Conservation (phyloP, 75 land plant genomes). For the Azolla pinnata region DNA sequence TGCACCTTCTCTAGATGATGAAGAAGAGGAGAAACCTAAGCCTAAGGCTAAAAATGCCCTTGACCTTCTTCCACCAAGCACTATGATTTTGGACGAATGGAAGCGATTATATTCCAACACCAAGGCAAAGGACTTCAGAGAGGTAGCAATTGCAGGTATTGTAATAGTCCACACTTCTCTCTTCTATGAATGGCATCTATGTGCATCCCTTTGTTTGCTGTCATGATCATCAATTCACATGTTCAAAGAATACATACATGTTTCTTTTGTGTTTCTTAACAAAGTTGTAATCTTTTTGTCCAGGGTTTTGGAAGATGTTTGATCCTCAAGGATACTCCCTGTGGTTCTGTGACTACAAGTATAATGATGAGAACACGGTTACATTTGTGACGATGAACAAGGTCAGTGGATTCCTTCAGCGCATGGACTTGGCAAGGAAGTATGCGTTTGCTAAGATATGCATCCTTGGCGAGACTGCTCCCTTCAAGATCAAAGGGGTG, state of each 20-base stretch:
- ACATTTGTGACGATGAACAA: slow-evolving; percentile 93
- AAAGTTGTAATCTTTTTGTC: too few species aligned
- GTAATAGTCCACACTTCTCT: too few species aligned
- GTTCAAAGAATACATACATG: too few species aligned
- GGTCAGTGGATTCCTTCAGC: slow-evolving; percentile 82
- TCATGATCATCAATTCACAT: too few species aligned
- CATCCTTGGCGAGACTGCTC: slow-evolving; percentile 62
- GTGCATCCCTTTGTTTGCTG: too few species aligned
- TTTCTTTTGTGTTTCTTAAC: too few species aligned
- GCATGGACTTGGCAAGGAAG: slow-evolving; percentile 88
- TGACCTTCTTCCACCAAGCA: slow-evolving; percentile 85
- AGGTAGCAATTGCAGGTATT: slow-evolving; percentile 95
- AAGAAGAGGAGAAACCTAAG: slow-evolving; percentile 82
- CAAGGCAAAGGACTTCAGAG: slow-evolving; percentile 78
- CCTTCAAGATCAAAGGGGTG: slow-evolving; percentile 84
- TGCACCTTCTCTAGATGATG: slow-evolving; percentile 24
- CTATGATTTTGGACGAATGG: slow-evolving; percentile 95
- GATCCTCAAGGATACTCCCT: slow-evolving; percentile 97
- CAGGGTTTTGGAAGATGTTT: slow-evolving; percentile 99
- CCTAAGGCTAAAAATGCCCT: slow-evolving; percentile 85
- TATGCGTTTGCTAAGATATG: slow-evolving; percentile 97
- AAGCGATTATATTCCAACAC: slow-evolving; percentile 95
- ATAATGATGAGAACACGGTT: slow-evolving; percentile 88
- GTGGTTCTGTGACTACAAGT: slow-evolving; percentile 98
- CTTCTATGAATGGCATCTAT: too few species aligned